Conservation (phyloP, 768 basidiomycete genomes). For the Pisolithus tinctorius region DNA sequence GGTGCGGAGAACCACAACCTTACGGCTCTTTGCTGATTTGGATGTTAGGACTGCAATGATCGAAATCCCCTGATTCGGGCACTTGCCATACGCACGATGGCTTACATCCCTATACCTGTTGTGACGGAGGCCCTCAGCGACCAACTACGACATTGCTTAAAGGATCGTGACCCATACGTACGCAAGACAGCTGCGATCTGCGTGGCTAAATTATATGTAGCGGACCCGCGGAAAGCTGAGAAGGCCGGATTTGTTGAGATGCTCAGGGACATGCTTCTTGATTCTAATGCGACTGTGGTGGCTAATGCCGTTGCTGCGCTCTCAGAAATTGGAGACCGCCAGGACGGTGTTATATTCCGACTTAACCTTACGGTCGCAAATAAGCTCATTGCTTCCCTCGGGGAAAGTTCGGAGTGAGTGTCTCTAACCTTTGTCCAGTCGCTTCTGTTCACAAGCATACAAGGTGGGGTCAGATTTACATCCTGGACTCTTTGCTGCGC, state of each 20-base stretch:
- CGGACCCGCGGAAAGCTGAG: conserved; percentile 83
- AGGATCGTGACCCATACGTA: conserved; percentile 95
- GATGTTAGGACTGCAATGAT: conserved; percentile 83
- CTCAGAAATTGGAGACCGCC: conserved; percentile 94
- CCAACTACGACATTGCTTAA: conserved; percentile 85
- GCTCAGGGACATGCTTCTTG: conserved; percentile 87
- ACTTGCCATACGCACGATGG: conserved; percentile 97
- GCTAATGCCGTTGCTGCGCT: conserved; percentile 95
- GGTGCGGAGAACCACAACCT: conserved; percentile 34
- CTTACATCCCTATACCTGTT: conserved; percentile 90
- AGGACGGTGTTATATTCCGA: conserved; percentile 89
- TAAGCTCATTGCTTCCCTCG: conserved; percentile 83
- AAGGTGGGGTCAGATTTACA: conserved; percentile 99
- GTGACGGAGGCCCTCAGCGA: conserved; percentile 84
- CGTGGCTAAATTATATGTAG: conserved; percentile 90
- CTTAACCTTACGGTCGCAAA: conserved; percentile 83
- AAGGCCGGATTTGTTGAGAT: conserved; percentile 85
- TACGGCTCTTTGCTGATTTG: conserved; percentile 7
- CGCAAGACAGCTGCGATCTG: conserved; percentile 98
- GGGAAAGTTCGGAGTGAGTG: conserved; percentile 95
- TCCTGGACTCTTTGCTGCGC: conserved; percentile 87
- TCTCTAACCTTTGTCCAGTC: not conserved
- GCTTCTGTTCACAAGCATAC: conserved; percentile 8
- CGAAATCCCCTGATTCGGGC: conserved; percentile 96
- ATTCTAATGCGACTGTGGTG: conserved; percentile 93